phyloP scores from a whole-genome alignment of 2,329 filamentous ascomycete genomes.

The Phialophora verrucosa region DNA sequence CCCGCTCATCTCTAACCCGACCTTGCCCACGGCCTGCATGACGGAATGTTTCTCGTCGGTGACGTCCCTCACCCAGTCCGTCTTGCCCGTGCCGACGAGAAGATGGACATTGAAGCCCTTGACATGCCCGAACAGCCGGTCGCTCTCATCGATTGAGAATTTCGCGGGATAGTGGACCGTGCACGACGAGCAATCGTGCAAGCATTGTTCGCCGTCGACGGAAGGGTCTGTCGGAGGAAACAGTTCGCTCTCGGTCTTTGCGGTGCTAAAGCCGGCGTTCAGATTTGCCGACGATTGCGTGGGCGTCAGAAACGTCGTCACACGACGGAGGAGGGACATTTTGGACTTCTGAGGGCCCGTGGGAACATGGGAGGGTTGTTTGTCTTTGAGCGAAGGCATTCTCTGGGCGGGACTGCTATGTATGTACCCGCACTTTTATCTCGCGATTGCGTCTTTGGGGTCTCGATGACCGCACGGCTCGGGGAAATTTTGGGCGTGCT shows the following conservation, averaged over 20 bases:
- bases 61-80: slow-evolving; percentile 90
- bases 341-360: neutral
- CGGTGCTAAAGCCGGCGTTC: slow-evolving; percentile 50
- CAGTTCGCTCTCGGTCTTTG: slow-evolving; percentile 58
- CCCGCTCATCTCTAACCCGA: slow-evolving; percentile 42
- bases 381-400: slow-evolving; percentile 7
- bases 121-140: slow-evolving; percentile 82
- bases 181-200: slow-evolving; percentile 84
- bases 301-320: slow-evolving; percentile 27
- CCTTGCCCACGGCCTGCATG: slow-evolving; percentile 73
- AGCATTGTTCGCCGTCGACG: slow-evolving; percentile 85
- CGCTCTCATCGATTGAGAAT: slow-evolving; percentile 73
- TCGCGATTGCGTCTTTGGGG: neutral
- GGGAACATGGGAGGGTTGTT: neutral
- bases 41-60: slow-evolving; percentile 84
- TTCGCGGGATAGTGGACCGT: slow-evolving; percentile 77
- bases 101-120: slow-evolving; percentile 89
- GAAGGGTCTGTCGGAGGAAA: slow-evolving; percentile 77
- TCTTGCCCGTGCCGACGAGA: slow-evolving; percentile 92
- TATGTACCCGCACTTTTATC: slow-evolving; percentile 9
- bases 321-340: slow-evolving; percentile 33
- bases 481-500: slow-evolving; percentile 9
- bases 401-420: neutral
- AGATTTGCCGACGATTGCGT: slow-evolving; percentile 14
- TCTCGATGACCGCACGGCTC: slow-evolving; percentile 9